Conservation (phyloP, 2,329 filamentous ascomycete genomes). For the Pseudogymnoascus sp. region DNA sequence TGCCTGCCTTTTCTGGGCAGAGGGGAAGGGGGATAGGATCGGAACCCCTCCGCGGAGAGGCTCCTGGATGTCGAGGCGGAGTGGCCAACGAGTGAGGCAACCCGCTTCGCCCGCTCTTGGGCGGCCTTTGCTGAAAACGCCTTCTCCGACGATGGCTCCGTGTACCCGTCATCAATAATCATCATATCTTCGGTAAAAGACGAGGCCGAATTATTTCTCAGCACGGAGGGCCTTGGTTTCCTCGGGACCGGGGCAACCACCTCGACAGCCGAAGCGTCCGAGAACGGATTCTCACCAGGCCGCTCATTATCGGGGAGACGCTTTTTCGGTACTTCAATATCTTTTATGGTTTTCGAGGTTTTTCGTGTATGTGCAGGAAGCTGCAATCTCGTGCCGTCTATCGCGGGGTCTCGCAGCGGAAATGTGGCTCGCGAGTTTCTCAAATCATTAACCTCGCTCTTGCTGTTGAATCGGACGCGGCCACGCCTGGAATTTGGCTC, state of each 20-base stretch:
- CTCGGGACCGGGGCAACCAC: background rate
- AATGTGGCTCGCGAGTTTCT: conserved; percentile 22
- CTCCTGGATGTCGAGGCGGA: conserved; percentile 27
- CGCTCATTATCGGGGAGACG: background rate
- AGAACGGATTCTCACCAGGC: conserved; percentile 18
- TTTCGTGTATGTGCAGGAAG: conserved; percentile 24
- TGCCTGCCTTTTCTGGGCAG: background rate
- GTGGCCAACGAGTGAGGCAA: conserved; percentile 26
- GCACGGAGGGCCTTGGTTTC: conserved; percentile 21
- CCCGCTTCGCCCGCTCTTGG: conserved; percentile 26
- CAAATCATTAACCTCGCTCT: conserved; percentile 26
- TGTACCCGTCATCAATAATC: conserved; percentile 9
- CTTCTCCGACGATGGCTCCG: conserved; percentile 23
- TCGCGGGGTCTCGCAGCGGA: conserved; percentile 20
- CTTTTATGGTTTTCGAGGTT: conserved; percentile 2
- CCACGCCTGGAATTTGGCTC: conserved; percentile 6
- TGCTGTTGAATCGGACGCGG: conserved; percentile 28
- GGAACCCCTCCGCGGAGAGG: conserved; percentile 21
- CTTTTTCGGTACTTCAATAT: conserved; percentile 4
- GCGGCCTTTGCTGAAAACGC: conserved; percentile 26
- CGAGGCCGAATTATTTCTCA: conserved; percentile 22
- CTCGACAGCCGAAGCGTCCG: background rate
- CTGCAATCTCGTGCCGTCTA: background rate
- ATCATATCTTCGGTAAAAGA: conserved; percentile 12
- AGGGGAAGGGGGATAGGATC: background rate